Percentiles rank a stretch among this genome's conserved stretches.
Evolutionary conservation across 2,329 filamentous ascomycete genomes (phyloP).

Genomic region (Penicillium freii): DNA sequence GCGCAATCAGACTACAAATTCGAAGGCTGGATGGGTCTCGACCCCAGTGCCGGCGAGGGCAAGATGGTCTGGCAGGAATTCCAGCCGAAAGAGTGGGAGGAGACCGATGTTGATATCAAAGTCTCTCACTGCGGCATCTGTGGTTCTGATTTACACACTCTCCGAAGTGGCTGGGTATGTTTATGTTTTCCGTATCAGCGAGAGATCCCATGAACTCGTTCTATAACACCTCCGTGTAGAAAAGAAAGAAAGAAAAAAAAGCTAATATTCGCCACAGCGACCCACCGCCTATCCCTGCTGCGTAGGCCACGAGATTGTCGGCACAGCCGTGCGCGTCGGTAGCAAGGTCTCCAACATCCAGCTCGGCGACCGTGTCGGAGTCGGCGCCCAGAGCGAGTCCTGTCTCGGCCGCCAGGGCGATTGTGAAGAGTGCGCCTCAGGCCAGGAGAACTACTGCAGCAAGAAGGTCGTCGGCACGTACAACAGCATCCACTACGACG

Average conservation of each 20-base stretch:
- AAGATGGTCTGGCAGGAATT: conserved; percentile 58
- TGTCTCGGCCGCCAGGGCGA: conserved; percentile 48
- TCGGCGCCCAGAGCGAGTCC: conserved; percentile 60
- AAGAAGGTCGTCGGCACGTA: conserved; percentile 34
- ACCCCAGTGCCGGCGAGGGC: conserved; percentile 50
- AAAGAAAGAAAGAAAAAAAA: not conserved
- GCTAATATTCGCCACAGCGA: conserved; percentile 21
- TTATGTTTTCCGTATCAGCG: not conserved
- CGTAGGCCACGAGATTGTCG: conserved; percentile 66
- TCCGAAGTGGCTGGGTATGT: conserved; percentile 50
- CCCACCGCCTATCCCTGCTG: conserved; percentile 46
- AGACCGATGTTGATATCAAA: conserved; percentile 64
- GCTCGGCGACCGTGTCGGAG: conserved; percentile 46
- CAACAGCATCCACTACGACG: conserved; percentile 44
- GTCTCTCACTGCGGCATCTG: conserved; percentile 65
- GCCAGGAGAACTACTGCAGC: conserved; percentile 39
- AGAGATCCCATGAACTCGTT: not conserved
- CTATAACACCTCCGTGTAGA: not conserved
- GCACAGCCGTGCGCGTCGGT: conserved; percentile 58
- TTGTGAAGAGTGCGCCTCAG: conserved; percentile 55
- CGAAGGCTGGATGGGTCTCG: conserved; percentile 58
- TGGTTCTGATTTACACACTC: conserved; percentile 59
- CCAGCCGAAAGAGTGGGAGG: conserved; percentile 64
- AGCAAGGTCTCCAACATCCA: conserved; percentile 37
- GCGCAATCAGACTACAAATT: conserved; percentile 49